A percentile compares a stretch with the other conserved stretches of the same genome.
These are phyloP conservation scores for Colletotrichum sp. DNA, from an alignment of 2,329 filamentous ascomycete species.

Conservation along the genomic window DNA sequence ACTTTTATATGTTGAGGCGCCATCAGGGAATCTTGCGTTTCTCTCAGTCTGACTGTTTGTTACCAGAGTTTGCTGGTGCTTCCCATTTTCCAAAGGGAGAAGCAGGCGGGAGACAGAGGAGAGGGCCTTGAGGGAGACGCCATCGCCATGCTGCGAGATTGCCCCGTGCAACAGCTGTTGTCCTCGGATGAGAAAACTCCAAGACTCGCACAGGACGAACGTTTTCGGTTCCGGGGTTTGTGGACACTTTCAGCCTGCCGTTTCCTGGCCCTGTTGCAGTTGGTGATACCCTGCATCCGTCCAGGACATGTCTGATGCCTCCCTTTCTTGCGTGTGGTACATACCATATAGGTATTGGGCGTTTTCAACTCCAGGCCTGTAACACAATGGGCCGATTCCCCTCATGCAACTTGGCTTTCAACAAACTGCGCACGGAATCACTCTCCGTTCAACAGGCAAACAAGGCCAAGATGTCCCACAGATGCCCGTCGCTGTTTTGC, in stretches of 20 bases:
- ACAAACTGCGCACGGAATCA: not conserved
- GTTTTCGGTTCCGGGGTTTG: not conserved
- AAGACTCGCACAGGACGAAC: not conserved
- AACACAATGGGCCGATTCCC: not conserved
- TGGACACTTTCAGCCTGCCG: not conserved
- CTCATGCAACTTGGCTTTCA: not conserved
- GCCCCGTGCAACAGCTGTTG: not conserved
- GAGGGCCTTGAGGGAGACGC: not conserved
- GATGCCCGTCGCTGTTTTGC: not conserved
- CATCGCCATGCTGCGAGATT: not conserved
- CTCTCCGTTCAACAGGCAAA: not conserved
- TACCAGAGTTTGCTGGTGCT: not conserved
- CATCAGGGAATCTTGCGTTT: fast-evolving
- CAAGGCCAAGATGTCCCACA: not conserved
- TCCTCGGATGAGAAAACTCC: not conserved
- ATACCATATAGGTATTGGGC: not conserved
- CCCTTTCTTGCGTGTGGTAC: not conserved
- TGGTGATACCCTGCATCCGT: not conserved
- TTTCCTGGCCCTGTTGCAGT: not conserved
- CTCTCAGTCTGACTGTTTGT: not conserved
- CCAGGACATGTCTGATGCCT: not conserved
- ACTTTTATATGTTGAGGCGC: not conserved
- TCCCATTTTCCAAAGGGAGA: not conserved
- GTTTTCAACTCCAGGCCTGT: not conserved
- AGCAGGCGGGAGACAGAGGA: not conserved